Base-by-base conservation (phyloP, 1,284 basidiomycete genomes). In the Papiliotrema nemorosa region DNA sequence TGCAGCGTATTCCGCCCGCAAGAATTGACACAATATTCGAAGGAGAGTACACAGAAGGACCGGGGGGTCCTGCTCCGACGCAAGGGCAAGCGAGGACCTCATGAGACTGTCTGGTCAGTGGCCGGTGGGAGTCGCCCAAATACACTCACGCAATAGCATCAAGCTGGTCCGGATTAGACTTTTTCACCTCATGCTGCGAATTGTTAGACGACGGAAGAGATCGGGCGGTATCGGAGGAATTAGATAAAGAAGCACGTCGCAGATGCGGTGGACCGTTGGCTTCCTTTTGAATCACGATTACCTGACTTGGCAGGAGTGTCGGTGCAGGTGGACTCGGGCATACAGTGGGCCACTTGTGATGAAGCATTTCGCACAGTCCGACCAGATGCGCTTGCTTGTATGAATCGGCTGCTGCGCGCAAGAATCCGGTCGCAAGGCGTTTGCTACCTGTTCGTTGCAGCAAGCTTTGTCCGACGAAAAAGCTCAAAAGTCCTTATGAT, bases 1-100 rank as follows among this genome's bases (percentile, higher is more conserved):
- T 0, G 70, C 70, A 3, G 66, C 68, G 47, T 60, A 72, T 36
- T 67, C 67, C 41, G 64, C 62, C 20, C 64, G 59, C 14, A 57
- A 45, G 31, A 67, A 64, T 52, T 72, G 66, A 38, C 63, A 65
- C 22, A 69, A 52, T 2, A 65, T 64, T 9, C 60, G 53, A 24
- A 70, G 54, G 5, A 72, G 47, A 0, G 64, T 63, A 43, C 60
- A 60, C 20, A 69, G 50, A 9, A 69, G 47, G 6, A 62, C 56
- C 10, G 61, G 51, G 2, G 64, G 64, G 47, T 72, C 66, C 44
- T 61, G 58, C 39, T 70, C 64, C 35, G 58, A 58, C 0, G 70
- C 70, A 1, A 72, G 53, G 0, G 62, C 58, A 1, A 72, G 52
- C 2, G 68, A 66, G 1, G 67, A 64, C 6, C 67, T 49, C 59